Evolutionary conservation across 148 eudicot genomes (phyloP), one percentile per base, ranked within the genome.

Genomic region (Rhododendron simsii): DNA sequence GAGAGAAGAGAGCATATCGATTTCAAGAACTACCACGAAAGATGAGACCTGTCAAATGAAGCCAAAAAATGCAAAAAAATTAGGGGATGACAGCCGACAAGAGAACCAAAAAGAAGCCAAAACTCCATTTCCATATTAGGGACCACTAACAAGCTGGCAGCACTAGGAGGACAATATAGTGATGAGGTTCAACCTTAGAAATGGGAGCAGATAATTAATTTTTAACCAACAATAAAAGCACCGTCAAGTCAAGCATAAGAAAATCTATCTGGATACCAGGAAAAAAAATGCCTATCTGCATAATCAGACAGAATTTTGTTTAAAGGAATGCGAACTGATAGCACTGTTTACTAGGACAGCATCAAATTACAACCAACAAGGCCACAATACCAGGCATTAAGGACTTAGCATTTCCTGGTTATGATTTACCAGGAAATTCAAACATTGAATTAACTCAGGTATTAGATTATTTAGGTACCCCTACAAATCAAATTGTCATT

Each of bases 1-100:
- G 75, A 76, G 78, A 78, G 61, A 83, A 59, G 77, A 63, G 28
- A 80, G 63, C 21, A 7, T 47, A 80, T n/a, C 18, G 13, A 33
- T 12, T 85, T 67, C 23, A 71, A 85, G 57, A 80, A 85, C 69
- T 47, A 35, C 61, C 30, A 79, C 44, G 1, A 80, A 79, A 41
- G 35, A 63, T 12, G 18, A 21, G 37, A n/a, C 63, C 74, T 79
- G 48, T 39, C 45, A 35, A 76, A 79, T 63, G 10, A 79, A 45
- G 14, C 16, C 26, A 39, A 44, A 65, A 30, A 30, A 8, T 20
- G 37, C 15, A 57, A 65, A 14, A 47, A 11, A 23, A 59, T 33
- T 21, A 71, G 39, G 76, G 41, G 41, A 71, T 4, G 41, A 71
- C 57, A 81, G 39, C 71, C 33, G 76, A 33, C 37, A 51, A 55